A percentile compares a stretch with the other conserved stretches of the same genome.
Conservation (phyloP, 2,329 filamentous ascomycete species). For the Botryotinia globosa region DNA sequence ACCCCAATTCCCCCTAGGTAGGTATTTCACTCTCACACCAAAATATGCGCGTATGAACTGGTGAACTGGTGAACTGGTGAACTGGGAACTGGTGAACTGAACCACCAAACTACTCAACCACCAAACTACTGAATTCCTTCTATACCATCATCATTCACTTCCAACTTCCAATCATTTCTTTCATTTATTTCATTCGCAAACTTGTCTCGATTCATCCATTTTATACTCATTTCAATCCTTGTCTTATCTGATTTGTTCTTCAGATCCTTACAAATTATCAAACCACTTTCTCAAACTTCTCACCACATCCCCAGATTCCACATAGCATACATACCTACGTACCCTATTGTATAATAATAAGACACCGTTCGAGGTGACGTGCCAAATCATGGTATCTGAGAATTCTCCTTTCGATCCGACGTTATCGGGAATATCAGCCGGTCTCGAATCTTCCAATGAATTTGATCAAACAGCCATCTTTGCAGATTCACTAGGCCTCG, state of each 20-base stretch:
- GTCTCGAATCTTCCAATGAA: constrained; percentile 27
- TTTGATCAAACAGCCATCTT: constrained; percentile 32
- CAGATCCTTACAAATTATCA: not conserved
- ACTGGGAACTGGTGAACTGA: not conserved
- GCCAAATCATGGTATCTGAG: constrained; percentile 28
- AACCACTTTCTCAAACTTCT: constrained; percentile 7
- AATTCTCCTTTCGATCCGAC: constrained; percentile 30
- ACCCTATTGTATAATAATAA: not conserved
- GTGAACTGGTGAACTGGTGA: not conserved
- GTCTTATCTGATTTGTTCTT: not conserved
- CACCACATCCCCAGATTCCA: not conserved
- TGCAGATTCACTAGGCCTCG: constrained; percentile 30
- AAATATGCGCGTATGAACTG: not conserved
- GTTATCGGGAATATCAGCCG: constrained; percentile 32
- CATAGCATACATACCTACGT: no score
- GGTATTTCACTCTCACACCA: not conserved
- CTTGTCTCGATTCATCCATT: not conserved
- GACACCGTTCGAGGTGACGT: not conserved
- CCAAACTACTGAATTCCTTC: not conserved
- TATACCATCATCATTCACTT: not conserved
- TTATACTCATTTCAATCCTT: not conserved
- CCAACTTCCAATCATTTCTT: not conserved
- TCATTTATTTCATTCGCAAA: not conserved
- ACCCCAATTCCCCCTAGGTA: not conserved
- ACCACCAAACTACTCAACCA: no score